phyloP scores from a whole-genome alignment of 371 early-diverging fungal genomes.

The Choanephora cucurbitarum region DNA sequence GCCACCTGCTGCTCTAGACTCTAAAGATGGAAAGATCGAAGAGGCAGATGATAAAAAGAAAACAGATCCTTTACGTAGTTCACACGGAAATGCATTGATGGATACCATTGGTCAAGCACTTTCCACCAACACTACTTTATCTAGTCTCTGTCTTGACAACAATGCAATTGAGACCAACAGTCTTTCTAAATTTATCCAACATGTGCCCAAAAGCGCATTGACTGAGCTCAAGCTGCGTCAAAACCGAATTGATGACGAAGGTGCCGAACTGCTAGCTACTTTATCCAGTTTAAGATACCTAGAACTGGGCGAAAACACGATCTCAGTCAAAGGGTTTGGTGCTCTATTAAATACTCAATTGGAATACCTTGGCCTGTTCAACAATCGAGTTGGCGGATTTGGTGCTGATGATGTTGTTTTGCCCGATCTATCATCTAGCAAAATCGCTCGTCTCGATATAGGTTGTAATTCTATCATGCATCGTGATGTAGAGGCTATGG shows the following conservation, averaged over 20 bases:
- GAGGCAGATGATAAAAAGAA: conserved; percentile 16
- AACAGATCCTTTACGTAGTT: conserved; percentile 24
- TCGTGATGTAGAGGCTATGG: conserved; percentile 50
- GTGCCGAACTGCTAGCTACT: conserved; percentile 37
- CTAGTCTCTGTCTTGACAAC: conserved; percentile 52
- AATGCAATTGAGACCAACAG: conserved; percentile 49
- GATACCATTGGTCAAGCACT: conserved; percentile 34
- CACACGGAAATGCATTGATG: conserved; percentile 51
- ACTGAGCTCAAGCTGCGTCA: conserved; percentile 49
- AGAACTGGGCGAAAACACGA: conserved; percentile 55
- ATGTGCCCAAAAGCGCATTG: conserved; percentile 23
- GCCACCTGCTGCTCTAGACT: conserved; percentile 32
- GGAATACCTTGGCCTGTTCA: conserved; percentile 54
- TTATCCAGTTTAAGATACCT: conserved; percentile 31
- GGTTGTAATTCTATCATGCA: conserved; percentile 57
- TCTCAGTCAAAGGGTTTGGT: conserved; percentile 48
- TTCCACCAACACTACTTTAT: conserved; percentile 32
- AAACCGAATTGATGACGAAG: conserved; percentile 57
- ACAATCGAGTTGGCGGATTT: conserved; percentile 48
- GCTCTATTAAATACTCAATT: conserved; percentile 38
- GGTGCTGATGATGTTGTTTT: conserved; percentile 38
- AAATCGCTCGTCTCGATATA: conserved; percentile 47
- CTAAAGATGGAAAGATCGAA: conserved; percentile 18
- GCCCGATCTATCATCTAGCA: conserved; percentile 34
- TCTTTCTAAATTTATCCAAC: conserved; percentile 14